Base-by-base conservation (phyloP, 495 filamentous ascomycete species). In the Pyrenopolyporus hunteri region DNA sequence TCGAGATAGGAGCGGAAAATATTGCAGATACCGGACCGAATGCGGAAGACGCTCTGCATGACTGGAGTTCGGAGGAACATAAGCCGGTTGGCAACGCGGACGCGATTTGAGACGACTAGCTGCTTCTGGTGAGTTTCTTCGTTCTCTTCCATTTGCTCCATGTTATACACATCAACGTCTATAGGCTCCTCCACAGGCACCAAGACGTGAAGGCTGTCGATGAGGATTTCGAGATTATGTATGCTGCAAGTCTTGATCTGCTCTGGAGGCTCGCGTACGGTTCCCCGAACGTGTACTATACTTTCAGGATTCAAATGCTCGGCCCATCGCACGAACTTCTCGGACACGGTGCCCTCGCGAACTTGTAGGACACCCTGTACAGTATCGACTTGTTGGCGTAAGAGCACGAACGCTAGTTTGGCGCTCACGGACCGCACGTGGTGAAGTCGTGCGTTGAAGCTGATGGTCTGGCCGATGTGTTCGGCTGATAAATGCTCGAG, bases 321-420 rank as follows among this genome's bases (percentile, higher is more conserved):
- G 10, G 86, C 86, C 84, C 89, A 97, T 74, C 96, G 93, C 26
- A 96, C 88, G 87, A 98, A 97, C 76, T 93, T 87, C 67, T 86
- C 84, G 13, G 83, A 86, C 10, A 88, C 69, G 33, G 67, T 80
- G 67, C 68, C 83, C 67, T 73, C 82, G 44, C 81, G 75, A 14
- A 77, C 78, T 13, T 86, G 78, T 40, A 91, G 76, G 68, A 91
- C 85, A 31, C 87, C 92, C 76, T 98, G 93, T 11, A 97, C 83
- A 36, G 91, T 96, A 64, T 85, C 80, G 31, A 85, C 83, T 61
- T 91, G 85, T 75, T 95, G 89, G 43, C 91, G 82, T 48, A 98
- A 83, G 70, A 96, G 82, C 66, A 98, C 78, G 73, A 98, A 98
- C 46, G 89, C 90, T 52, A 97, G 79, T 68, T 93, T 93, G 42